Evolutionary conservation across 805 yeast species (phyloP), one percentile per base, ranked within the genome.

Genomic region (Hanseniaspora lindneri): DNA sequence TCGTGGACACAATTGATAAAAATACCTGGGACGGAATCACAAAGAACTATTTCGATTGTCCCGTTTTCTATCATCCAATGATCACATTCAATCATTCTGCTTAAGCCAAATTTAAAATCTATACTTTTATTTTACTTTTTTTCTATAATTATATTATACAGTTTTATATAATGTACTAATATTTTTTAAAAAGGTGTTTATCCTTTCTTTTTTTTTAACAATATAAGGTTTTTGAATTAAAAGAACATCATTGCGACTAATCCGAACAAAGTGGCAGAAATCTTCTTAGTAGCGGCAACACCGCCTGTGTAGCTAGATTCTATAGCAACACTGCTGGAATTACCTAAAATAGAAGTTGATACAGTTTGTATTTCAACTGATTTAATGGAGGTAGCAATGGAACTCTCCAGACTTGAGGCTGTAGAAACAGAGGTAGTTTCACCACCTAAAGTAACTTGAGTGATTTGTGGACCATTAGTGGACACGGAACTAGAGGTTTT

Each of bases 401-500:
- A n/a, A n/a, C n/a, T n/a, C n/a, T n/a, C n/a, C 29, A 9, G 10
- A 27, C 29, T 19, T 7, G 34, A 34, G 19, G 40, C 7, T 16
- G 37, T 27, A 35, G 34, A 17, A 24, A 17, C 30, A 23, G 36
- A 16, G 21, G 30, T 25, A 29, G 36, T 14, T 7, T 23, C 13
- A 23, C 3, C 28, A 9, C 4, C 21, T 17, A 17, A 16, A 17
- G 34, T 88, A 1, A 96, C 97, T 3, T 73, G 87, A 30, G 71
- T 89, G 17, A 68, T 17, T 25, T 16, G 32, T 25, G 41, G 41
- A n/a, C 16, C 11, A 21, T n/a, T 33, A 33, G 34, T 17, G 5
- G 28, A 11, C 24, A 27, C 89, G 51, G 97, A n/a, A 16, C 92
- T 58, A 53, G 73, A 72, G 54, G 66, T 71, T 3, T n/a, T n/a